Percentiles rank a stretch among this genome's conserved stretches.
These are phyloP conservation scores for Podaxis mareebaensis DNA, from an alignment of 768 basidiomycete species.

Conservation along the genomic window DNA sequence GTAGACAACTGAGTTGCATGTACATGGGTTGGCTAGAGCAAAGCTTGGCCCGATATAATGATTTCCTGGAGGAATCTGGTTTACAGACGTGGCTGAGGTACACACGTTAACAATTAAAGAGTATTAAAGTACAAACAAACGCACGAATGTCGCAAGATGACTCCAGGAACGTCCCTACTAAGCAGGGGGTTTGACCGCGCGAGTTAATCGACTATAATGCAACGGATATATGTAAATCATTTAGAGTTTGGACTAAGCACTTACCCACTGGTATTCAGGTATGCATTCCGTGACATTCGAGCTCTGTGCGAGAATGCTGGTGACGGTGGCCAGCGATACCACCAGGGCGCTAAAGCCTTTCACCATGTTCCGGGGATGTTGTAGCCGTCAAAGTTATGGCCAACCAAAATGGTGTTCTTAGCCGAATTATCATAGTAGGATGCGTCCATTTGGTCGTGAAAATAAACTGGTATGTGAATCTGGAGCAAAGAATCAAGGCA, in stretches of 20 bases:
- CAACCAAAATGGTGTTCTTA: neutral
- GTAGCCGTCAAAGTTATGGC: neutral
- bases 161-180: constrained; percentile 50
- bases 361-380: constrained; percentile 13
- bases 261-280: constrained; percentile 39
- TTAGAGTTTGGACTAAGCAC: neutral
- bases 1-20: constrained; percentile 61
- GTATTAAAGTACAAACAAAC: neutral
- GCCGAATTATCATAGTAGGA: neutral
- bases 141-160: constrained; percentile 33
- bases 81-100: constrained; percentile 37
- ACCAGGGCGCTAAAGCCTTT: constrained; percentile 15
- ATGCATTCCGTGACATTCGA: constrained; percentile 40
- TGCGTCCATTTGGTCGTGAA: neutral
- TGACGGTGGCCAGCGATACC: constrained; percentile 17
- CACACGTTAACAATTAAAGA: neutral
- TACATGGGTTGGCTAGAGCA: constrained; percentile 40
- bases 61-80: constrained; percentile 34
- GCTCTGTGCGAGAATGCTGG: constrained; percentile 30
- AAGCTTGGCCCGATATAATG: constrained; percentile 45
- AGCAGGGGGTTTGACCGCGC: constrained; percentile 47
- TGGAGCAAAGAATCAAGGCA: neutral
- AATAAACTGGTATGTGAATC: neutral
- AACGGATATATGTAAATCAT: neutral
- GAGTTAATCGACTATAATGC: constrained; percentile 40